Evolutionary conservation across 73 alveolate genomes (phyloP), one percentile per base, ranked within the genome.

Genomic region (Paramecium biaurelia): DNA sequence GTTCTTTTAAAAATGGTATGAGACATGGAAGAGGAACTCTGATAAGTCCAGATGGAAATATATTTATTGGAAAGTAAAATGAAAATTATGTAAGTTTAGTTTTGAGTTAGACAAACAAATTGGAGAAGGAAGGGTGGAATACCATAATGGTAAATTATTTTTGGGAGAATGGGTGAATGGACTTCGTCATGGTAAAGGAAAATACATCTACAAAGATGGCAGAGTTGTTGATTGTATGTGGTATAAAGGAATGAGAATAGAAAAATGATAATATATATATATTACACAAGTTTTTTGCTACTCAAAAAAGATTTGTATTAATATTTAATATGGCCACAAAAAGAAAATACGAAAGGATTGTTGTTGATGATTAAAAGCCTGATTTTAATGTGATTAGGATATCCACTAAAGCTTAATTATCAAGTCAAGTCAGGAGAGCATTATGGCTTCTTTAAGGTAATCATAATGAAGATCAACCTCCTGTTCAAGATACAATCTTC

Each of bases 101-200:
- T 58, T 58, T 58, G 76, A 28, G 26, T 85, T 34, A 34, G 89
- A 76, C 47, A 76, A 76, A 43, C 42, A 26, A 37, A 12, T 21
- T 76, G 89, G 89, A 34, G 37, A 76, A 28, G 98, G 98, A 20
- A 49, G 37, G 70, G 89, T 41, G 11, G 93, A 93, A 93, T 96
- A 95, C 84, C 96, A 85, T 26, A 96, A 95, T 85, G 97, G 97
- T 20, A 97, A 94, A 43, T 95, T 95, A 21, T 95, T 74, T 82
- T 95, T 87, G 12, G 98, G 98, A 26, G 97, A 95, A 68, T 95
- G 97, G 97, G 76, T 76, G 86, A 95, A 95, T 79, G 98, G 96
- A 90, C 85, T 95, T 85, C 97, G 97, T 85, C 20, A 53, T 37
- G 96, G 96, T 15, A 92, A 45, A 37, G 95, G 95, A 56, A 49